These are phyloP conservation scores for Hygrophorus russula DNA, from an alignment of 768 basidiomycete species.

Conservation along the genomic window DNA sequence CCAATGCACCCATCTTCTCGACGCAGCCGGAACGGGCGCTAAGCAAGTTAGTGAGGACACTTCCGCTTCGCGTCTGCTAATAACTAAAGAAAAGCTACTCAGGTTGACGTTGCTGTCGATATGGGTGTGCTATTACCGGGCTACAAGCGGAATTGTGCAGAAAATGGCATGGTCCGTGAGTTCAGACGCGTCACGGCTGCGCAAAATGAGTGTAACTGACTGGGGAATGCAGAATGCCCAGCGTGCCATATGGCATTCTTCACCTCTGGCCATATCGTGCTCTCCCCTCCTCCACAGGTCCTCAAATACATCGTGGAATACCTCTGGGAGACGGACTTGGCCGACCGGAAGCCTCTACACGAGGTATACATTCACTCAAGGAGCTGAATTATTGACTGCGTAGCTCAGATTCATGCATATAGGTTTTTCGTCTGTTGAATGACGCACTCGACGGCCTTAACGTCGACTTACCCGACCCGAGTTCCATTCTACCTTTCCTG, in stretches of 20 bases:
- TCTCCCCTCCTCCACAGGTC: conserved; percentile 7
- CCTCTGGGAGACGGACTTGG: conserved; percentile 2
- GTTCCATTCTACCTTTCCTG: conserved; percentile 7
- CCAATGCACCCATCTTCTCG: conserved; percentile 1
- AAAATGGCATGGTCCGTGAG: conserved; percentile 8
- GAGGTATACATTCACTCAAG: conserved; percentile 5
- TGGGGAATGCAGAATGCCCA: conserved; percentile 5
- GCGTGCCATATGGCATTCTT: conserved; percentile 8
- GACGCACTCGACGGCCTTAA: conserved; percentile 1
- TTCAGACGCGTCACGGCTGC: conserved; percentile 1
- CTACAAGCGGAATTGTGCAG: conserved; percentile 2
- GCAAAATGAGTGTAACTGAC: conserved; percentile 1
- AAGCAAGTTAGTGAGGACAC: not conserved
- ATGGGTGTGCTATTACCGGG: not conserved
- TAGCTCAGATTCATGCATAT: conserved; percentile 1
- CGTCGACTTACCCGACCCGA: conserved; percentile 7
- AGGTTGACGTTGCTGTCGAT: conserved; percentile 4
- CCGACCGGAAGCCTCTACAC: conserved; percentile 7
- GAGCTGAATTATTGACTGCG: not conserved
- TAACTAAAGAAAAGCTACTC: not conserved
- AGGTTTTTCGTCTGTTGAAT: conserved; percentile 7
- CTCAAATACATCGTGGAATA: conserved; percentile 8
- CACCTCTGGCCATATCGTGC: conserved; percentile 6
- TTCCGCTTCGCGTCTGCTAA: not conserved
- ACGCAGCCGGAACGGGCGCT: not conserved